phyloP scores from a whole-genome alignment of 805 yeast genomes.

The Komagataella pastoris region DNA sequence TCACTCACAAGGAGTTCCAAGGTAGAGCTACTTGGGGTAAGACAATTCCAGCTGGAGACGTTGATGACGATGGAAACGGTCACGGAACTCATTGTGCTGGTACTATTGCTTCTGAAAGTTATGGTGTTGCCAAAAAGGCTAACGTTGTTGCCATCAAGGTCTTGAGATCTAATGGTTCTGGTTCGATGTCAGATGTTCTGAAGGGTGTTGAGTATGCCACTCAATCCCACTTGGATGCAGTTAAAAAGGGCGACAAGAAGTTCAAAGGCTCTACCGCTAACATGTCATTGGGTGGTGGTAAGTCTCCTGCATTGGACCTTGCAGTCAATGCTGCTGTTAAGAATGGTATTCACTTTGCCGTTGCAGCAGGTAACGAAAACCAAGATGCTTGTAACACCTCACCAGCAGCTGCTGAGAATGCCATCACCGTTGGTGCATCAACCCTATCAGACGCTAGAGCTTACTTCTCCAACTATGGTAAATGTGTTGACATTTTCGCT shows the following conservation, averaged over 20 bases:
- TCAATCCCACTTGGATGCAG: conserved; percentile 34
- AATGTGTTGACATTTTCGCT: conserved; percentile 92
- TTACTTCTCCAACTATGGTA: conserved; percentile 89
- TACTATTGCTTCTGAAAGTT: conserved; percentile 68
- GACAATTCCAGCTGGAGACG: conserved; percentile 61
- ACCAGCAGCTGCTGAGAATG: conserved; percentile 77
- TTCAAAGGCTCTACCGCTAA: conserved; percentile 82
- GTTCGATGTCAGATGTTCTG: conserved; percentile 72
- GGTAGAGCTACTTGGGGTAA: conserved; percentile 84
- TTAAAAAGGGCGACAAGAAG: conserved; percentile 39
- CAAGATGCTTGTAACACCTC: conserved; percentile 88
- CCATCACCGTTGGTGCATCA: conserved; percentile 93
- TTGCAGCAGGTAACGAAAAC: conserved; percentile 93
- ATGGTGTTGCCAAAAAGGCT: conserved; percentile 79
- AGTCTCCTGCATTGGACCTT: conserved; percentile 71
- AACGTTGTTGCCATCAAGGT: conserved; percentile 75
- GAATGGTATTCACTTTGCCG: conserved; percentile 85
- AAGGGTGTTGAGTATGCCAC: conserved; percentile 83
- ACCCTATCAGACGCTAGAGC: conserved; percentile 85
- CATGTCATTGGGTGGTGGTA: conserved; percentile 93
- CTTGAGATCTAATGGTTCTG: conserved; percentile 70
- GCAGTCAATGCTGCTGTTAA: conserved; percentile 85
- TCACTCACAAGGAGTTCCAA: conserved; percentile 62
- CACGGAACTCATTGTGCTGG: conserved; percentile 99
- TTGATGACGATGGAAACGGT: conserved; percentile 74